Percentiles rank a stretch among this genome's conserved stretches.
Conservation (phyloP, 2,329 filamentous ascomycete species). For the Xylariaceae sp. region DNA sequence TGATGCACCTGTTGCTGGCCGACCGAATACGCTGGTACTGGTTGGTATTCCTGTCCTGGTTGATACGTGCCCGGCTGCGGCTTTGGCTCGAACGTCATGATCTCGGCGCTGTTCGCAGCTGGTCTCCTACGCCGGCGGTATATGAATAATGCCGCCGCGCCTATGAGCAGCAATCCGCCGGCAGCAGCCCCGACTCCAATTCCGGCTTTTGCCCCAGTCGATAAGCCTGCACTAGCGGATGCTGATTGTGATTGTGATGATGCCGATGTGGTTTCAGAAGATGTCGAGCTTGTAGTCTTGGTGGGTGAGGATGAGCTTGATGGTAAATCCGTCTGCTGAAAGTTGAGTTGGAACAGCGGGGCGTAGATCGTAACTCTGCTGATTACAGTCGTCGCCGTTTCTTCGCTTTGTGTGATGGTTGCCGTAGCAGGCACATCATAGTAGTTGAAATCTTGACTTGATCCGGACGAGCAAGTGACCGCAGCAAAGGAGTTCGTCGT, state of each 20-base stretch:
- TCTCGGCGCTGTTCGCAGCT: neutral
- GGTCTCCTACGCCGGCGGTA: neutral
- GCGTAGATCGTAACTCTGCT: constrained; percentile 22
- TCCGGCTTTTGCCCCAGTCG: constrained; percentile 14
- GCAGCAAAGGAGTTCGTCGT: constrained; percentile 4
- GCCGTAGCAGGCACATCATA: constrained; percentile 3
- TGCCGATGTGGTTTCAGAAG: neutral
- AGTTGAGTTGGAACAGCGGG: constrained; percentile 33
- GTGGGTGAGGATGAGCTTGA: constrained; percentile 6
- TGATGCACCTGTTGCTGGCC: too few relatives aligned
- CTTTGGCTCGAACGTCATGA: constrained; percentile 1
- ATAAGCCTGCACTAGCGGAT: neutral
- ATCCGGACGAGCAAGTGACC: constrained; percentile 4
- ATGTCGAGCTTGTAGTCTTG: neutral
- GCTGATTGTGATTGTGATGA: constrained; percentile 2
- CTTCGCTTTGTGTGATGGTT: constrained; percentile 3
- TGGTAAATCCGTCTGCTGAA: constrained; percentile 22
- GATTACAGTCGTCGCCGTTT: neutral
- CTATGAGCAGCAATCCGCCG: constrained; percentile 8
- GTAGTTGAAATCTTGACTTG: constrained; percentile 1
- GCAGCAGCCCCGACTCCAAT: constrained; percentile 20
- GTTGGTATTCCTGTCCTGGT: neutral
- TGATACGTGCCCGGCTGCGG: neutral
- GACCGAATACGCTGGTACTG: neutral
- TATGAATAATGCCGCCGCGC: neutral